A percentile compares a stretch with the other conserved stretches of the same genome.
Evolutionary conservation across 2,329 filamentous ascomycete genomes (phyloP).

Genomic region (Zasmidium angulare): DNA sequence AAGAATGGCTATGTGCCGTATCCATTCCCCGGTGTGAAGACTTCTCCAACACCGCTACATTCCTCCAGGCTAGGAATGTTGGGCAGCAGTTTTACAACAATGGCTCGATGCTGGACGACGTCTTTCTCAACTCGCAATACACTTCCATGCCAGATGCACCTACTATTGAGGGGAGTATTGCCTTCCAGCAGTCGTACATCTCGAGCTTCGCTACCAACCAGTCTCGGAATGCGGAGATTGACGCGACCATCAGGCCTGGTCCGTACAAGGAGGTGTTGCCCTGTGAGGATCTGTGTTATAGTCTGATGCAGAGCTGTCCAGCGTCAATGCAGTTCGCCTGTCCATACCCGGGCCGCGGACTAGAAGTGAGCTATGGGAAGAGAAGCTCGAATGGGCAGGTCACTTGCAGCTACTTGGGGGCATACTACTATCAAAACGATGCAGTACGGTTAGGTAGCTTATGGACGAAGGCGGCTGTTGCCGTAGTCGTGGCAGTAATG

Average conservation of each 20-base stretch:
- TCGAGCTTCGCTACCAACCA: conserved; percentile 34
- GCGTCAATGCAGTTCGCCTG: conserved; percentile 73
- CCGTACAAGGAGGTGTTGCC: conserved; percentile 93
- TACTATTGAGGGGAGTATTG: conserved; percentile 30
- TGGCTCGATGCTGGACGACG: conserved; percentile 24
- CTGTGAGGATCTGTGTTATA: conserved; percentile 83
- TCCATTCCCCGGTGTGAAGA: conserved; percentile 91
- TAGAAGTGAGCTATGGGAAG: conserved; percentile 54
- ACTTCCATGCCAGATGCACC: conserved; percentile 36
- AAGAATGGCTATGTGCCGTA: conserved; percentile 91
- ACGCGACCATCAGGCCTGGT: conserved; percentile 69
- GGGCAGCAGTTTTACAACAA: conserved; percentile 43
- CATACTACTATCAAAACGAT: conserved; percentile 34
- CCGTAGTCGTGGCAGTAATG: not conserved
- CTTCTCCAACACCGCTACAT: conserved; percentile 59
- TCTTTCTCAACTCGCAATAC: conserved; percentile 28
- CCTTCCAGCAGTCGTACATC: conserved; percentile 32
- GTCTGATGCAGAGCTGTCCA: conserved; percentile 82
- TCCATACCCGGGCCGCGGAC: conserved; percentile 53
- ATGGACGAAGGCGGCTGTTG: not conserved
- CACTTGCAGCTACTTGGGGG: conserved; percentile 38
- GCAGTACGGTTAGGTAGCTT: conserved; percentile 3
- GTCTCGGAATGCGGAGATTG: conserved; percentile 47
- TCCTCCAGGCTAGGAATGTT: conserved; percentile 70
- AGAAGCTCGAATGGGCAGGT: conserved; percentile 25